A percentile compares a stretch with the other conserved stretches of the same genome.
Conservation (phyloP, 345 rosid species). For the Camelina neglecta region DNA sequence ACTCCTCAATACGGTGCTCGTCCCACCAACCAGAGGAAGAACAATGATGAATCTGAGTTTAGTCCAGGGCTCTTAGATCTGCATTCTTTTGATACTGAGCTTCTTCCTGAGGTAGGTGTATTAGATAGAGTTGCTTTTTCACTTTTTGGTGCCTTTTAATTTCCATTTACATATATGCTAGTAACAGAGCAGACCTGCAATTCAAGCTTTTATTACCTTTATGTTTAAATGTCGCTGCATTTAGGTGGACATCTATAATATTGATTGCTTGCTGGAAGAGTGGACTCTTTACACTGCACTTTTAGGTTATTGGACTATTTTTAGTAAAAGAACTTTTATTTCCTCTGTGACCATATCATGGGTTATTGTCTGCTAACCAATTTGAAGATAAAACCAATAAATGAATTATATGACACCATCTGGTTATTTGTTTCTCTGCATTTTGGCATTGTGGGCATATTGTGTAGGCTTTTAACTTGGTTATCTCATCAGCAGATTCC, state of each 20-base stretch:
- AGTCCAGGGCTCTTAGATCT: conserved; percentile 99
- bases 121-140: neutral
- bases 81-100: conserved; percentile 93
- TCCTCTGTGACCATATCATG: neutral
- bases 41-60: conserved; percentile 78
- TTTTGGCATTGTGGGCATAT: neutral
- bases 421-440: conserved; percentile 20
- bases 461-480: conserved; percentile 24
- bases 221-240: conserved; percentile 23
- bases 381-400: neutral
- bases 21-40: conserved; percentile 64
- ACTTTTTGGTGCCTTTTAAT: neutral
- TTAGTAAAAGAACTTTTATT: conserved; percentile 24
- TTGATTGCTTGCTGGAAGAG: conserved; percentile 27
- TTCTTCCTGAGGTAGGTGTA: conserved; percentile 82
- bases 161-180: neutral
- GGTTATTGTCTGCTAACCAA: neutral
- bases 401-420: neutral
- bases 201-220: conserved; percentile 16
- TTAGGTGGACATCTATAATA: conserved; percentile 6
- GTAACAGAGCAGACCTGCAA: neutral
- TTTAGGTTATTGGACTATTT: conserved; percentile 30
- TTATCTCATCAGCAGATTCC: conserved; percentile 60
- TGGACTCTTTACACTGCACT: conserved; percentile 31
- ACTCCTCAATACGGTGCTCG: conserved; percentile 78